Evolutionary conservation across 202 grass and related monocot species (phyloP).

Genomic region (Digitaria exilis): DNA sequence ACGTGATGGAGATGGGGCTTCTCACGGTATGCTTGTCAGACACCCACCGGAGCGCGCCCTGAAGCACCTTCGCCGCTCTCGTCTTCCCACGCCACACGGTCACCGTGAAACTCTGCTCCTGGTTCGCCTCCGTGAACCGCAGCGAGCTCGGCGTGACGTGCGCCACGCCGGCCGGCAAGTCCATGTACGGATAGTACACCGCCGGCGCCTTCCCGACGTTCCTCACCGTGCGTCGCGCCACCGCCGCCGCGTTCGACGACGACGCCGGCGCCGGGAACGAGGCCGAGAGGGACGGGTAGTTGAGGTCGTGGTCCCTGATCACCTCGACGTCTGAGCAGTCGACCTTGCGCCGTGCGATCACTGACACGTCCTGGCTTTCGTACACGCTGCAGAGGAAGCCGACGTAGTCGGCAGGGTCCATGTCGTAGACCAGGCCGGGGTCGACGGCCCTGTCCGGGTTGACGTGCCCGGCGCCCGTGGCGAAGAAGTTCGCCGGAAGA

Average conservation of each 20-base stretch:
- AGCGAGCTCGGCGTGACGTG: slow-evolving; percentile 39
- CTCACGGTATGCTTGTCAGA: slow-evolving; percentile 56
- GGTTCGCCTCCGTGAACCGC: slow-evolving; percentile 43
- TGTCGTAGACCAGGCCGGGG: background rate
- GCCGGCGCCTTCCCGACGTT: slow-evolving; percentile 56
- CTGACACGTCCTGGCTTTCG: background rate
- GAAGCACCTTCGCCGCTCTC: background rate
- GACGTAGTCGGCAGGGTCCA: background rate
- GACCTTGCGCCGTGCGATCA: background rate
- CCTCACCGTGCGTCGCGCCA: slow-evolving; percentile 49
- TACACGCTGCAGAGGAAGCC: no score
- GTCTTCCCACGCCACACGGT: background rate
- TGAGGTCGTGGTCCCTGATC: background rate
- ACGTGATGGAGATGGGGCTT: slow-evolving; percentile 55
- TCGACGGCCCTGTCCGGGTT: slow-evolving; percentile 53
- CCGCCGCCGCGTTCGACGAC: background rate
- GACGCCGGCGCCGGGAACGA: background rate
- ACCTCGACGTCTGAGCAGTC: background rate
- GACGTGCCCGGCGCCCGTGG: slow-evolving; percentile 67
- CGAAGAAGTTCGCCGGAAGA: slow-evolving; percentile 34
- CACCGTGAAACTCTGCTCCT: slow-evolving; percentile 45
- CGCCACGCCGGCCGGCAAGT: slow-evolving; percentile 10
- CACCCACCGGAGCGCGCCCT: slow-evolving; percentile 62
- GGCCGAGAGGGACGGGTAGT: slow-evolving; percentile 45
- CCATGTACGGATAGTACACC: slow-evolving; percentile 33